A percentile compares a stretch with the other conserved stretches of the same genome.
These are phyloP conservation scores for Cladosporium sp. DNA, from an alignment of 2,329 filamentous ascomycete species.

Conservation along the genomic window DNA sequence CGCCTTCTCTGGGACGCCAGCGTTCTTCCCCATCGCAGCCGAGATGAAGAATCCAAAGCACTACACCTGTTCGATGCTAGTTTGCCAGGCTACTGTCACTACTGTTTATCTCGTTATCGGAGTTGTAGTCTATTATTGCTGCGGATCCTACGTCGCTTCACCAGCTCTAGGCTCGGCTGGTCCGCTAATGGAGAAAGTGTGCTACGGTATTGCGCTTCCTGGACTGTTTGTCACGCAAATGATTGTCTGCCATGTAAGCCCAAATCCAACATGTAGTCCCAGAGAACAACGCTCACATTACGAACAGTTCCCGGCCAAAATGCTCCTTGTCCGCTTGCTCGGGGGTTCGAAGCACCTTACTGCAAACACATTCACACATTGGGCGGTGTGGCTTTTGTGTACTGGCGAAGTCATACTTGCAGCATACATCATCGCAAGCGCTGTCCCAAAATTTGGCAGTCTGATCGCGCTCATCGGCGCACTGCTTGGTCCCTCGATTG, in stretches of 20 bases:
- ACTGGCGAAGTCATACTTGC: slow-evolving; percentile 23
- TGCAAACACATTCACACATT: slow-evolving; percentile 52
- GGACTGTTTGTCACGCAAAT: slow-evolving; percentile 50
- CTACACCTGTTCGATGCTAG: slow-evolving; percentile 60
- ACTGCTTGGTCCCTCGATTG: slow-evolving; percentile 29
- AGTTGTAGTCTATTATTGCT: slow-evolving; percentile 62
- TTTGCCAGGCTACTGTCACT: slow-evolving; percentile 59
- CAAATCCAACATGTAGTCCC: too few species aligned
- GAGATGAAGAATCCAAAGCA: slow-evolving; percentile 63
- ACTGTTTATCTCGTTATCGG: slow-evolving; percentile 59
- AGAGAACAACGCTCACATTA: background rate
- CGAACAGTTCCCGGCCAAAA: slow-evolving; percentile 55
- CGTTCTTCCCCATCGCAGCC: slow-evolving; percentile 64
- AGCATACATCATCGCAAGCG: slow-evolving; percentile 31
- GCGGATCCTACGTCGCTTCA: slow-evolving; percentile 62
- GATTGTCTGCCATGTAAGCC: slow-evolving; percentile 12
- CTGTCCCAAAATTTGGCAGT: slow-evolving; percentile 29
- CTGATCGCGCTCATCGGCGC: slow-evolving; percentile 31
- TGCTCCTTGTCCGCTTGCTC: slow-evolving; percentile 58
- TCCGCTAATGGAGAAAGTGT: slow-evolving; percentile 59
- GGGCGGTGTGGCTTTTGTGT: slow-evolving; percentile 50
- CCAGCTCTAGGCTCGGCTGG: slow-evolving; percentile 64
- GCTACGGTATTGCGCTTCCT: slow-evolving; percentile 60
- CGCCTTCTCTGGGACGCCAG: slow-evolving; percentile 59
- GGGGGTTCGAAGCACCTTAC: slow-evolving; percentile 54